Evolutionary conservation across 371 early-diverging fungal genomes (phyloP).

Genomic region (Batkoa obscura): DNA sequence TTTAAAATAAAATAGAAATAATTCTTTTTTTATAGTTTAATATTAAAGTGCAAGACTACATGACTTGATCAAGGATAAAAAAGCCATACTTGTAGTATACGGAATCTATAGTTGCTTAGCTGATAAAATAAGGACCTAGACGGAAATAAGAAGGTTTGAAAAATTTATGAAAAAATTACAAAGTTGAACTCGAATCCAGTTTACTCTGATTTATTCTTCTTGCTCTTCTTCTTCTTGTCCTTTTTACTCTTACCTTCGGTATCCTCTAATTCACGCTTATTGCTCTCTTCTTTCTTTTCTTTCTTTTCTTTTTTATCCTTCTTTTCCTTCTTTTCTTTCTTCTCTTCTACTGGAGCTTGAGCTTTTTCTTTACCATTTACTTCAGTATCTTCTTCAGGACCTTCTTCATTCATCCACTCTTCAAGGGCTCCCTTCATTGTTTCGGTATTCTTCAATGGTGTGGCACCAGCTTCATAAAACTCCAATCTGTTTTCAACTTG

Average conservation of each 20-base stretch:
- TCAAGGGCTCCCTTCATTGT: conserved; percentile 82
- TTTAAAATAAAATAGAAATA: no score
- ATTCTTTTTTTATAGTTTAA: no score
- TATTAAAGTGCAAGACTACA: no score
- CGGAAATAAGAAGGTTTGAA: no score
- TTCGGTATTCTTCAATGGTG: conserved; percentile 80
- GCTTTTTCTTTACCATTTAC: conserved; percentile 39
- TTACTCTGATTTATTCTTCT: conserved; percentile 7
- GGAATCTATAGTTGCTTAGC: no score
- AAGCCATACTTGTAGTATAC: no score
- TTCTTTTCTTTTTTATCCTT: conserved; percentile 14
- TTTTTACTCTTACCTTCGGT: conserved; percentile 5
- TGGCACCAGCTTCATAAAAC: conserved; percentile 78
- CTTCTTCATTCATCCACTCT: background rate
- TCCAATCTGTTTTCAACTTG: conserved; percentile 95
- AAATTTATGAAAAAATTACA: no score
- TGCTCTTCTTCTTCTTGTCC: conserved; percentile 17
- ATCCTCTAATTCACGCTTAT: conserved; percentile 7
- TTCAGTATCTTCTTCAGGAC: background rate
- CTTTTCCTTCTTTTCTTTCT: conserved; percentile 14
- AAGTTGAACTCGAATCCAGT: no score
- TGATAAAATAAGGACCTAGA: no score
- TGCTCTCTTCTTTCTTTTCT: conserved; percentile 10
- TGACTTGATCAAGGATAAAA: no score
- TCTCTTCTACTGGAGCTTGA: conserved; percentile 34